Evolutionary conservation across 1,284 basidiomycete genomes (phyloP), one percentile per base, ranked within the genome.

Genomic region (Calocybe gambosa): DNA sequence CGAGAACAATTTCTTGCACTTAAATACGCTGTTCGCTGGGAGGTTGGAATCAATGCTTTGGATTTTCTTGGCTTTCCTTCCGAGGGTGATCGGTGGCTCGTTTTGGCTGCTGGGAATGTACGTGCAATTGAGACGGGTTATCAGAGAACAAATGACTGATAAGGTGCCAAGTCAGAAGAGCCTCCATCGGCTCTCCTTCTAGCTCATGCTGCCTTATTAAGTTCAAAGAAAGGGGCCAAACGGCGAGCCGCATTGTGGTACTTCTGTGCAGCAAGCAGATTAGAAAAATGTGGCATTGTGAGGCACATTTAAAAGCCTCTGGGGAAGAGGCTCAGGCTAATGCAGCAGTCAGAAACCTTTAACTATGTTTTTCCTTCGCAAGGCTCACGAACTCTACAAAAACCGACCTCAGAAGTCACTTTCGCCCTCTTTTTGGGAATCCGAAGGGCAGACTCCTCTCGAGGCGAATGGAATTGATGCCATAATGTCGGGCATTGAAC

Each of bases 261-360:
- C 60, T 67, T 84, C 12, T 70, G 75, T 38, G 82, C 88, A 34
- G 88, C 87, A 0, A 82, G 77, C 47, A 69, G 78, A 50, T 65
- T 90, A 31, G 88, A 90, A 60, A 89, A 86, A 64, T 82, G 78
- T 54, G 87, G 87, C 20, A 81, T 89, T 53, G 87, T 90, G 54
- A 26, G 55, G 85, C 71, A 13, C 40, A 23, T 39, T 47, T 13
- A 8, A 15, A 34, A 12, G 25, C 50, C 28, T 49, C 37, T 35
- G 37, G 35, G 15, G 19, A 28, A 18, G 5, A 21, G 31, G 13
- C 38, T n/a, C 21, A 18, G 9, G 36, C 38, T 38, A 18, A 54
- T 23, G 21, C 20, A 44, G 13, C 19, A 25, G 49, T 8, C 55
- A 89, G 87, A 90, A 87, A 84, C 81, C 85, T 1, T 60, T 90